Evolutionary conservation across 257 asterid species (phyloP).

Genomic region (Thymus quinquecostatus): DNA sequence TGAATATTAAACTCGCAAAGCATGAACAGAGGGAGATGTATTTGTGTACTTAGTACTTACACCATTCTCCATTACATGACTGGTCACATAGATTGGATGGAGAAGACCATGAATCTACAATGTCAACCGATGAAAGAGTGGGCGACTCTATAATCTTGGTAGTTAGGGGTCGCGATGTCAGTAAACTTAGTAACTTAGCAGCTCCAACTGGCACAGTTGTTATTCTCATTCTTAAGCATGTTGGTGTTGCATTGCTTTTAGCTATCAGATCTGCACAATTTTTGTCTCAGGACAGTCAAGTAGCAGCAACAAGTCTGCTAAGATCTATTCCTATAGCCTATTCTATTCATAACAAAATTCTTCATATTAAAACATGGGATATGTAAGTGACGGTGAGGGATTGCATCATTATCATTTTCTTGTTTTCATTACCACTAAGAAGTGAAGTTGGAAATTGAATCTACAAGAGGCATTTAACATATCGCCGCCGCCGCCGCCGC

Average conservation of each 20-base stretch:
- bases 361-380: too few relatives aligned
- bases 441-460: too few relatives aligned
- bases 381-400: too few relatives aligned
- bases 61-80: slow-evolving; percentile 31
- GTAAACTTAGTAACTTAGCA: slow-evolving; percentile 20
- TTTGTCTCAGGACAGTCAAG: background rate
- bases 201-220: slow-evolving; percentile 34
- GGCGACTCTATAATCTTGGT: slow-evolving; percentile 56
- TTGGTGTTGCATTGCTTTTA: slow-evolving; percentile 15
- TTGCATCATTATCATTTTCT: too few relatives aligned
- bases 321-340: background rate
- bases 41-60: slow-evolving; percentile 22
- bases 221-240: slow-evolving; percentile 32
- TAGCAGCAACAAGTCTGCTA: background rate
- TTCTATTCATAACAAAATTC: too few relatives aligned
- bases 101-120: slow-evolving; percentile 58
- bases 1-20: slow-evolving; percentile 1
- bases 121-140: slow-evolving; percentile 64
- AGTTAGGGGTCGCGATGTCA: slow-evolving; percentile 41
- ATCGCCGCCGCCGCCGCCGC: too few relatives aligned
- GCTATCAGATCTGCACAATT: slow-evolving; percentile 22
- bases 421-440: too few relatives aligned
- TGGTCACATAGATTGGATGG: slow-evolving; percentile 29
- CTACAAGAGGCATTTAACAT: too few relatives aligned
- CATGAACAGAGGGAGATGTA: background rate